Evolutionary conservation across 2,329 filamentous ascomycete species (phyloP).

Genomic region (Penicillium concentricum): DNA sequence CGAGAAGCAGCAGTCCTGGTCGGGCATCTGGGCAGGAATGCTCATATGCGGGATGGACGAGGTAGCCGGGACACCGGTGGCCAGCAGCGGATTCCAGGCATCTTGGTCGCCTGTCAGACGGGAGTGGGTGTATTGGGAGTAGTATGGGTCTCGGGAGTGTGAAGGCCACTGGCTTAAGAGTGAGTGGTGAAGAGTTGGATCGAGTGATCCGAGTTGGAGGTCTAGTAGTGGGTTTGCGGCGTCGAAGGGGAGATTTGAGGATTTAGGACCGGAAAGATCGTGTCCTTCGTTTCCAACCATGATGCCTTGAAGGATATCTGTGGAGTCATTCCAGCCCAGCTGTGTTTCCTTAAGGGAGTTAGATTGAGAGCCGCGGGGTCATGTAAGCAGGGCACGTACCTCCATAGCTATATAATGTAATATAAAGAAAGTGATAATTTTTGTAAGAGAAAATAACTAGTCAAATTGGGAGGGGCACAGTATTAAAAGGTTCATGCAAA

Average conservation of each 20-base stretch:
- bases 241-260: constrained; percentile 15
- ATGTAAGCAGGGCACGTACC: constrained; percentile 9
- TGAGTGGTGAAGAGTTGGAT: constrained; percentile 9
- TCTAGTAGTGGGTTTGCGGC: constrained; percentile 25
- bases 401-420: constrained; percentile 5
- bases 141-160: constrained; percentile 20
- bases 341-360: constrained; percentile 5
- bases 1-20: constrained; percentile 25
- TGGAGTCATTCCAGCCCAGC: constrained; percentile 23
- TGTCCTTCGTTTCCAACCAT: constrained; percentile 18
- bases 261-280: constrained; percentile 4
- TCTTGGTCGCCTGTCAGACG: constrained; percentile 26
- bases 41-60: constrained; percentile 21
- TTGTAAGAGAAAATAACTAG: background rate
- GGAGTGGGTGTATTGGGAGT: constrained; percentile 20
- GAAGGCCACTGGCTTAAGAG: constrained; percentile 25
- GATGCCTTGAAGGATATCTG: constrained; percentile 36
- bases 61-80: constrained; percentile 25
- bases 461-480: constrained; percentile 4
- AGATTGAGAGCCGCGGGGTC: background rate
- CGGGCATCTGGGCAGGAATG: constrained; percentile 16
- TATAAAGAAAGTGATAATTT: background rate
- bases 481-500: constrained; percentile 7
- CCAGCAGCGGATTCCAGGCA: constrained; percentile 35
- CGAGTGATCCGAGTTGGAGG: constrained; percentile 23